Base-by-base conservation (phyloP, 2,329 filamentous ascomycete species). In the Colletotrichum filicis region DNA sequence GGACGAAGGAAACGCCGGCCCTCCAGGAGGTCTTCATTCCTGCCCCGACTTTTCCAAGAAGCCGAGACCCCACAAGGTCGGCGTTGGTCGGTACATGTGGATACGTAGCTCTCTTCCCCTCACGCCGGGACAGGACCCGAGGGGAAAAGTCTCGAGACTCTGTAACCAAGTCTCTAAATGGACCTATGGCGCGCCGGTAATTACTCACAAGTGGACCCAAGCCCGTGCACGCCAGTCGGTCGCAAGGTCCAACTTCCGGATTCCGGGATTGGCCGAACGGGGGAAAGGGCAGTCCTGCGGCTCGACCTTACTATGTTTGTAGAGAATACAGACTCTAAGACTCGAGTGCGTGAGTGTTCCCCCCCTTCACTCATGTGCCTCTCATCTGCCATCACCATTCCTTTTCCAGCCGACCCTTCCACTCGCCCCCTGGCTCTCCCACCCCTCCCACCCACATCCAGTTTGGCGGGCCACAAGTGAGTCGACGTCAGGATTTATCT, bases 261-360 rank as follows among this genome's bases (percentile, higher is more conserved):
- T 70, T 66, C 70, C 70, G 70, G 66, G 66, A 73, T 70, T 73
- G 60, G 56, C 70, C 70, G 70, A 73, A 9, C 22, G 35, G 52
- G 64, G 57, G 52, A n/a, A 65, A 30, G 28, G 32, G 49, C 37
- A 64, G n/a, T 28, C 61, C 28, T 7, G 42, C 7, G 11, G 16
- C 61, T 53, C 46, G n/a, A 14, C 32, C 26, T 26, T 26, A 26
- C 26, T 26, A 26, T 26, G 26, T 22, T 22, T 22, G 22, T 26
- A 26, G 26, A 42, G 42, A 32, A n/a, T 12, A 32, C 62, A 35
- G 32, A 24, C 53, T 42, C 24, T 58, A 49, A 68, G 14, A 22
- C 56, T 22, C 11, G n/a, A 42, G 22, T 35, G 32, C 32, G 32
- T 35, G 32, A 30, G 37, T 37, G 42, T 28, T 16, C 49, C 60